These are phyloP conservation scores for Gossypium schwendimanii DNA, from an alignment of 441 rosid genomes.

Conservation along the genomic window DNA sequence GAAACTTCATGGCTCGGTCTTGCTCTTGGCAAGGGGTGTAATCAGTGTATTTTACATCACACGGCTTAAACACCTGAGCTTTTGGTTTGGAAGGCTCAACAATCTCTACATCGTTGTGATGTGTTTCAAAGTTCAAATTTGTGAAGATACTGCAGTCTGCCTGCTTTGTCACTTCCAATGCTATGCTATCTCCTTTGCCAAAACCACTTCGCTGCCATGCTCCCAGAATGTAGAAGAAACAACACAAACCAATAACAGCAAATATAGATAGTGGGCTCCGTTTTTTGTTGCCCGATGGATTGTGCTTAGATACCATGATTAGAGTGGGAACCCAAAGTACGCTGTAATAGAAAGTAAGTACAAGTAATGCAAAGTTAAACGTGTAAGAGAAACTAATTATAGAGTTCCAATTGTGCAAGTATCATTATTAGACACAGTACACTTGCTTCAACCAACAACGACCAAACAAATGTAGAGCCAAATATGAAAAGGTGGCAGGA, in stretches of 20 bases:
- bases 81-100: constrained; percentile 38
- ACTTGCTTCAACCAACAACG: background rate
- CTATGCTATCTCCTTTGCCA: constrained; percentile 80
- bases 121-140: constrained; percentile 47
- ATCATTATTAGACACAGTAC: background rate
- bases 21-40: constrained; percentile 76
- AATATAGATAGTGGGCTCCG: constrained; percentile 63
- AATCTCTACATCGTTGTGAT: constrained; percentile 49
- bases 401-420: background rate
- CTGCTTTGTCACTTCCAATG: constrained; percentile 52
- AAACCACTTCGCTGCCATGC: constrained; percentile 95
- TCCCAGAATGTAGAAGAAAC: constrained; percentile 84
- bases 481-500: background rate
- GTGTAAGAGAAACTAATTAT: background rate
- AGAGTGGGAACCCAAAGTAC: constrained; percentile 18
- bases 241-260: constrained; percentile 64
- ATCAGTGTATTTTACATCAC: constrained; percentile 48
- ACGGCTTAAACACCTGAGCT: constrained; percentile 41
- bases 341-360: background rate
- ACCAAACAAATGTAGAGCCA: background rate
- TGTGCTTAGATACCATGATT: constrained; percentile 58
- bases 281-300: constrained; percentile 34
- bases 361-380: background rate
- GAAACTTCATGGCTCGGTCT: constrained; percentile 58
- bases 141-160: constrained; percentile 58